A percentile compares a stretch with the other conserved stretches of the same genome.
These are phyloP conservation scores for Candida sp. DNA, from an alignment of 1,139 yeast species.

Conservation along the genomic window DNA sequence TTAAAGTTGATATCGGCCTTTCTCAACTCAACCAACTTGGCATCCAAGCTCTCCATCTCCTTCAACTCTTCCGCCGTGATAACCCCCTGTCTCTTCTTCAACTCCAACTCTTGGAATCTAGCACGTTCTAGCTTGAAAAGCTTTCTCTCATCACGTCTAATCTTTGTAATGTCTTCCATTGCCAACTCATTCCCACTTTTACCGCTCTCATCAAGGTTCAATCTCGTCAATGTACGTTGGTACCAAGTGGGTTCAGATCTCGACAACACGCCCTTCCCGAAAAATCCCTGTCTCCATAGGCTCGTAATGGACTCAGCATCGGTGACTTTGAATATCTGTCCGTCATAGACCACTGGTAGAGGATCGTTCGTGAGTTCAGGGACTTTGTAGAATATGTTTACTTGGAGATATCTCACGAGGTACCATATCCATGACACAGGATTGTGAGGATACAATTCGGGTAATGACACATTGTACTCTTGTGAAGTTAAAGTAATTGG, in stretches of 20 bases:
- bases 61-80: slow-evolving; percentile 27
- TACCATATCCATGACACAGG: slow-evolving; percentile 64
- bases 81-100: slow-evolving; percentile 26
- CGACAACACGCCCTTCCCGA: slow-evolving; percentile 90
- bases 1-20: slow-evolving; percentile 14
- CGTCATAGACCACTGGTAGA: slow-evolving; percentile 29
- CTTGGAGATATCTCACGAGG: slow-evolving; percentile 32
- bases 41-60: slow-evolving; percentile 31
- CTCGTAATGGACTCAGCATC: slow-evolving; percentile 52
- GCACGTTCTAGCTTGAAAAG: slow-evolving; percentile 66
- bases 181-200: slow-evolving; percentile 43
- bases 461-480: slow-evolving; percentile 38
- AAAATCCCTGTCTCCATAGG: slow-evolving; percentile 89
- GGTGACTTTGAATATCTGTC: slow-evolving; percentile 48
- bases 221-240: slow-evolving; percentile 56
- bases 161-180: slow-evolving; percentile 78
- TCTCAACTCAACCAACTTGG: slow-evolving; percentile 25
- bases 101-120: slow-evolving; percentile 39
- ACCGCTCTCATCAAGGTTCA: slow-evolving; percentile 31
- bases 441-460: slow-evolving; percentile 55
- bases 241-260: slow-evolving; percentile 95
- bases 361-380: slow-evolving; percentile 27
- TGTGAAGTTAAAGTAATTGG: slow-evolving; percentile 50
- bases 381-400: slow-evolving; percentile 24
- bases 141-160: slow-evolving; percentile 73